Evolutionary conservation across 352 stramenopile species (phyloP), one percentile per base, ranked within the genome.

Genomic region (Blastocystis sp.): DNA sequence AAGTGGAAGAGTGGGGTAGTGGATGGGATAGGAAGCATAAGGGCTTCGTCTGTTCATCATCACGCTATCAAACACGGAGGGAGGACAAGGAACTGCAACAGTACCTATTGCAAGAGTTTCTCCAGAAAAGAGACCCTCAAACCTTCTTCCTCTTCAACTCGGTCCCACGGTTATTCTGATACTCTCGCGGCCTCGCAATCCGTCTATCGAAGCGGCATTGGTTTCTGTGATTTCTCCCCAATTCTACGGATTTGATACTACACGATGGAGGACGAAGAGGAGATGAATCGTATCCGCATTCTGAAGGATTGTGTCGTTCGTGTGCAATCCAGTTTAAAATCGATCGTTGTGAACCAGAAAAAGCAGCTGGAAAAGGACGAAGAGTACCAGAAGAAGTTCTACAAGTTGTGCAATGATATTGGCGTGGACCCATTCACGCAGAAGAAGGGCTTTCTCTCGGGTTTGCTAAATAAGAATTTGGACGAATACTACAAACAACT

Each of bases 361-460:
- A 64, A 64, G 29, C 40, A 44, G 11, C 42, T 81, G 36, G 42
- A 81, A 42, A 51, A 40, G 29, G 46, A 81, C 0, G 69, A 81
- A 29, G 69, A 81, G 53, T 81, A 81, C 42, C 69, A 81, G 48
- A 81, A 81, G 46, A 81, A 63, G 27, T 81, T 81, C 51, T 81
- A 81, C 51, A 81, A 81, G 48, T 38, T 81, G 32, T 81, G 69
- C 40, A 81, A 81, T 61, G 69, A 81, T 61, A 81, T 81, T n/a
- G 69, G 69, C n/a, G 69, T 81, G 46, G 69, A 81, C 42, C 69
- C 69, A 2, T 81, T 81, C 63, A 65, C 69, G n/a, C 69, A 81
- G 46, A 81, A 81, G 69, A 81, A 81, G 48, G 69, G 69, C 8
- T 81, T 81, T 61, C 48, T 81, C 29, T 32, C 69, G 6, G 69